Percentiles rank a stretch among this genome's conserved stretches.
These are phyloP conservation scores for Trichoderma harzianum DNA, from an alignment of 2,329 filamentous ascomycete genomes.

Conservation along the genomic window DNA sequence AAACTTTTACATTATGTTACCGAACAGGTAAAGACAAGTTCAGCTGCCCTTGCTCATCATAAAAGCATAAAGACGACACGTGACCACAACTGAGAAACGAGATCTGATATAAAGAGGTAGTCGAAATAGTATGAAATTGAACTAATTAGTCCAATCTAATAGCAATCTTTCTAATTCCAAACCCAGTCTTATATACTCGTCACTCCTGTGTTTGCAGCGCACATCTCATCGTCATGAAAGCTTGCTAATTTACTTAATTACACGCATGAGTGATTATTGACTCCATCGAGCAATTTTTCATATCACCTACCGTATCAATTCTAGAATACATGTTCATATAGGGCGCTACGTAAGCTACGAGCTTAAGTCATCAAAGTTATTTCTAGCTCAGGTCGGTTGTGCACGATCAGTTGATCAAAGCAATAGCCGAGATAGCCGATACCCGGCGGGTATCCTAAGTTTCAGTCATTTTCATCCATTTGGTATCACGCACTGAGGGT, in stretches of 20 bases:
- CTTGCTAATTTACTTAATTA: not conserved
- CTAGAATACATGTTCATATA: not conserved
- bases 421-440: not conserved
- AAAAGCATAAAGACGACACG: not conserved
- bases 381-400: not conserved
- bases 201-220: not conserved
- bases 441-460: not conserved
- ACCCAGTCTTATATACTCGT: not conserved
- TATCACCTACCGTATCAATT: not conserved
- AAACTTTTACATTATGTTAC: not conserved
- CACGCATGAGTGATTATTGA: not conserved
- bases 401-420: not conserved
- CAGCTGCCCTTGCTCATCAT: not conserved
- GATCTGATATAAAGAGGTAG: not conserved
- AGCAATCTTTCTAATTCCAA: not conserved
- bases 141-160: not conserved
- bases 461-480: not conserved
- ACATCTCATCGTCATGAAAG: not conserved
- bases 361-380: not conserved
- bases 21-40: not conserved
- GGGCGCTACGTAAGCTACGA: not conserved
- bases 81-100: not conserved
- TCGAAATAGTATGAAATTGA: not conserved
- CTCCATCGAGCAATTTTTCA: not conserved
- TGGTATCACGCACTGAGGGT: not conserved